Base-by-base conservation (phyloP, 2,329 filamentous ascomycete species). In the Diplodia corticola region DNA sequence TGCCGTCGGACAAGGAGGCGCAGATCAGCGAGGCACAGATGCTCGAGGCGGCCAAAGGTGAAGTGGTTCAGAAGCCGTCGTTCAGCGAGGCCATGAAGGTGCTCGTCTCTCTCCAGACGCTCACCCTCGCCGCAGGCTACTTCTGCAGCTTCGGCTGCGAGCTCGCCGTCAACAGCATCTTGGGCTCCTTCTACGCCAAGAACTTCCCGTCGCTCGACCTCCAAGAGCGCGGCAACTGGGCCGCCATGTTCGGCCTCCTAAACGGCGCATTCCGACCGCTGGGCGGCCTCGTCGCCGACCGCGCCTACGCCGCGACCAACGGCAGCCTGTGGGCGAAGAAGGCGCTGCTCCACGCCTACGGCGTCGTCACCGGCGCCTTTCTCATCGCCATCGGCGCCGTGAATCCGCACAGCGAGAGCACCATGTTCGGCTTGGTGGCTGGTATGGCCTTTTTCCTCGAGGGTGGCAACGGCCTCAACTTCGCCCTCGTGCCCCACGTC, bases 401-500 rank as follows among this genome's bases (percentile, higher is more conserved):
- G 0, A 80, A 95, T 75, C 84, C 91, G 0, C 84, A 88, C 28
- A 74, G 84, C 26, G 76, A 89, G 55, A 78, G 83, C 6, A 87
- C 86, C 2, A 89, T 96, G 83, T 88, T 95, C 65, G 91, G 91
- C 1, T 86, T 97, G 5, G 81, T 96, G 9, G 88, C 89, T 1
- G 85, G 91, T 10, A 85, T 93, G 80, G 91, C 91, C 0, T 84
- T 96, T 75, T 96, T 96, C 80, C 79, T 93, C 50, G 92, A 96
- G 76, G 91, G 90, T 1, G 89, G 88, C 49, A 97, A 97, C 74
- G 93, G 93, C 0, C 88, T 91, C 48, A 95, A 91, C 79, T 97
- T 95, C 77, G 87, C 91, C 0, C 84, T 97, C 5, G 89, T 97
- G 26, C 92, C 93, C 3, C 93, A 97, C 74, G 89, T 96, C 1